Conservation (phyloP, 75 land plant genomes). For the Pinus taeda region DNA sequence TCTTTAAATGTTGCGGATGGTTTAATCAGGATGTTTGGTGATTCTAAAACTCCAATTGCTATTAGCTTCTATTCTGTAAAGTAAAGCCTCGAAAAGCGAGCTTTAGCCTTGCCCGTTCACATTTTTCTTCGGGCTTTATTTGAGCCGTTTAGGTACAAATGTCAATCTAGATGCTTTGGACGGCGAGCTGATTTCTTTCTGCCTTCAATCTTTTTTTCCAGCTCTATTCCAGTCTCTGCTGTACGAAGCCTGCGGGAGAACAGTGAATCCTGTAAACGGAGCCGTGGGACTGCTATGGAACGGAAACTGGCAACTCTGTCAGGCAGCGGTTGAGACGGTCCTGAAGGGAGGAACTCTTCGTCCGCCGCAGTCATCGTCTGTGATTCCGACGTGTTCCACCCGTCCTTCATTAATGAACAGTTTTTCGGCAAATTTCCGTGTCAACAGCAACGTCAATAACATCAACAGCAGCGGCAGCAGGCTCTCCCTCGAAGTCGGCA, state of each 20-base stretch:
- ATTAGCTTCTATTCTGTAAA: too few species aligned
- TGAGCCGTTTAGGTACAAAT: too few species aligned
- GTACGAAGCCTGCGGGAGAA: conserved; percentile 64
- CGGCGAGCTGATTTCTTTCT: background rate
- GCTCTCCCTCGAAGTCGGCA: too few species aligned
- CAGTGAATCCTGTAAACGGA: conserved; percentile 65
- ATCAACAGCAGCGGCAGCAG: background rate
- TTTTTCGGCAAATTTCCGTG: too few species aligned
- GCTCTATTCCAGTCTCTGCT: conserved; percentile 63
- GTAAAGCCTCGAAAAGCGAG: too few species aligned
- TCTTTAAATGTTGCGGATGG: too few species aligned
- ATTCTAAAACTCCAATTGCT: too few species aligned
- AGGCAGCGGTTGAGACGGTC: conserved; percentile 61
- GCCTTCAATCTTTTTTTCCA: conserved; percentile 15
- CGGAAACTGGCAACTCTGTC: conserved; percentile 60
- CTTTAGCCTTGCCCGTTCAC: too few species aligned
- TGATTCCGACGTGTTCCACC: conserved; percentile 7
- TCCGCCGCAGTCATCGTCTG: conserved; percentile 20
- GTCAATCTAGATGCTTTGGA: background rate
- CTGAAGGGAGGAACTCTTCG: conserved; percentile 43
- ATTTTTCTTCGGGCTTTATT: too few species aligned
- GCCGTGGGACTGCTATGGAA: conserved; percentile 66
- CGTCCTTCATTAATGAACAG: background rate
- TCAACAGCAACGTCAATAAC: background rate
- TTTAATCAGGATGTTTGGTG: too few species aligned